Evolutionary conservation across 208 protist species (phyloP), one percentile per base, ranked within the genome.

Genomic region (Acanthamoeba healyi): DNA sequence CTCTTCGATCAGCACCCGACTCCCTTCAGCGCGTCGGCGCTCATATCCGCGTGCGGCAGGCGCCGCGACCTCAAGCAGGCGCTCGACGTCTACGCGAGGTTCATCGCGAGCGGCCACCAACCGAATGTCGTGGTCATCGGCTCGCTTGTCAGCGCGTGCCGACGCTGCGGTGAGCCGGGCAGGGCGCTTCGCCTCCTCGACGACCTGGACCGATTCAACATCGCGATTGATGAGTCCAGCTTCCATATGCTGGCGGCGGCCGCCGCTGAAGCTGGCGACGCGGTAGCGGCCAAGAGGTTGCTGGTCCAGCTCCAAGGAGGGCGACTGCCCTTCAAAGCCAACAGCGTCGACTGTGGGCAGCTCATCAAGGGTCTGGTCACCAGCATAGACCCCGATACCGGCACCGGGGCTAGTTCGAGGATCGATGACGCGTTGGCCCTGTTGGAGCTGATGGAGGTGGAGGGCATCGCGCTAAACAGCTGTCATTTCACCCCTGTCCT

Each of bases 191-290:
- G n/a, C 9, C 46, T 86, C 26, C 77, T 86, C 26, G 77, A 86
- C n/a, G 77, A 86, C 77, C 10, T 86, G 26, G 77, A 86, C 24
- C 77, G 77, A 51, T 86, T 86, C 77, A n/a, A 6, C 40, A 40
- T 86, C 40, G 38, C 26, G 34, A n/a, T 58, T 24, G 77, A 86
- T 51, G 77, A 86, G 29, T 51, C 34, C 12, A 51, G 77, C 32
- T 86, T 86, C 46, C 77, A 86, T 32, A 46, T 86, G 77, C 77
- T 86, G 77, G 40, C 77, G 34, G 77, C 77, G n/a, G 77, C 77
- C 2, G 14, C 44, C 15, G 77, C 29, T 32, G 77, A 86, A 38
- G 77, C 77, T 86, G 77, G 77, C 77, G 77, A 86, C 34, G 77
- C 77, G 9, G 46, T 17, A 22, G 40, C 77, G 19, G 77, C 77